Percentiles rank a stretch among this genome's conserved stretches.
These are phyloP conservation scores for Apiospora sp. DNA, from an alignment of 2,329 filamentous ascomycete species.

Conservation along the genomic window DNA sequence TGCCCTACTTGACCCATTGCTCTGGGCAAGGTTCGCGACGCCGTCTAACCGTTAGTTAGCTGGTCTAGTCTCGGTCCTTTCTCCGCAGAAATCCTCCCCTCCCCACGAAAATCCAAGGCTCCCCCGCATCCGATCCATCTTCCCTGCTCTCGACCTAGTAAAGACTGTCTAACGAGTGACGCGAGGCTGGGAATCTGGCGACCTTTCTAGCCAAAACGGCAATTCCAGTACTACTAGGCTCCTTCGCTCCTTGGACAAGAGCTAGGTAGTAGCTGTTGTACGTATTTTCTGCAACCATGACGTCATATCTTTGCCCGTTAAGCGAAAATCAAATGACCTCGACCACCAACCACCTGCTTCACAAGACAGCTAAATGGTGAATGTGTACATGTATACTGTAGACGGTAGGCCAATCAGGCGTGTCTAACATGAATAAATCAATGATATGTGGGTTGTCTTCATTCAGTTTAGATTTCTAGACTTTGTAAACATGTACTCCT, in stretches of 20 bases:
- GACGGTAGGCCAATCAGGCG: too few relatives aligned
- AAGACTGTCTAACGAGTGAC: background rate
- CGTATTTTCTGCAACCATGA: background rate
- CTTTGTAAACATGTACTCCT: slow-evolving; percentile 22
- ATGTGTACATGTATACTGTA: too few relatives aligned
- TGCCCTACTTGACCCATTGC: background rate
- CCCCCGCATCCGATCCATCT: background rate
- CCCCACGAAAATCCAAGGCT: background rate
- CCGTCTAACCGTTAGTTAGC: background rate
- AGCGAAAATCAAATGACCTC: too few relatives aligned
- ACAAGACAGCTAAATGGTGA: too few relatives aligned
- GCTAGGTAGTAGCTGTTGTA: background rate
- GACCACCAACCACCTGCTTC: too few relatives aligned
- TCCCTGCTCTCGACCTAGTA: background rate
- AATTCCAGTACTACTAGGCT: background rate
- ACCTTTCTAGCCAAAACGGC: too few relatives aligned
- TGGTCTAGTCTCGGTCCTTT: background rate
- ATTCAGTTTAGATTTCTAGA: too few relatives aligned
- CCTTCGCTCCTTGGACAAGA: too few relatives aligned
- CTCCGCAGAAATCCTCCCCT: background rate
- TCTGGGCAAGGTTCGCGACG: slow-evolving; percentile 1
- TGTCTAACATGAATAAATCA: too few relatives aligned
- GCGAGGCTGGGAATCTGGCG: background rate
- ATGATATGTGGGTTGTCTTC: too few relatives aligned
- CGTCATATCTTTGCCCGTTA: background rate